Percentiles rank a stretch among this genome's conserved stretches.
These are phyloP conservation scores for Thermothelomyces thermophilus DNA, from an alignment of 2,329 filamentous ascomycete genomes.

Conservation along the genomic window DNA sequence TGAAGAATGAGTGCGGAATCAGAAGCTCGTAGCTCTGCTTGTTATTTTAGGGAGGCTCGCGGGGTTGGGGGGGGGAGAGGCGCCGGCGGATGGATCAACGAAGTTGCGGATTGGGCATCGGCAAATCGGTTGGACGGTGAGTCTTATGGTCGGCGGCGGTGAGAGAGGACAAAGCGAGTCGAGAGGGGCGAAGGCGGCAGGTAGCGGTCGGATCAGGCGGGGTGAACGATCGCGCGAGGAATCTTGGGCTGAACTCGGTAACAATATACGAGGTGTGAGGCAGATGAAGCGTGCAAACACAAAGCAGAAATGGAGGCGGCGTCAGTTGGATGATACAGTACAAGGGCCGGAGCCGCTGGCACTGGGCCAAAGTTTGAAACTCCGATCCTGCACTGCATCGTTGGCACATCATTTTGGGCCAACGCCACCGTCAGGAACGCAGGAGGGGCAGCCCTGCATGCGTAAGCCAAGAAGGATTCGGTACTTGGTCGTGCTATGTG, in stretches of 20 bases:
- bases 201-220: background rate
- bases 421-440: background rate
- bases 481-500: background rate
- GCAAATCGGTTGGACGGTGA: background rate
- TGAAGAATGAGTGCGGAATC: no score
- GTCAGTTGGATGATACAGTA: conserved; percentile 1
- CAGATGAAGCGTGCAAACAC: background rate
- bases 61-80: no score
- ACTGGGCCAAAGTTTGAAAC: background rate
- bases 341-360: background rate
- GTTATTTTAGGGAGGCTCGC: no score
- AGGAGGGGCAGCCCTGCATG: background rate
- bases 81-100: background rate
- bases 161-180: background rate
- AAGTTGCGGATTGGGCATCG: background rate
- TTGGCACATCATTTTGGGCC: background rate
- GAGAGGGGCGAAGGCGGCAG: background rate
- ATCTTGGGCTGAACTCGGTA: background rate
- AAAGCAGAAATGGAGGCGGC: background rate
- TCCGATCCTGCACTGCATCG: background rate
- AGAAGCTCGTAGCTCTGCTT: no score
- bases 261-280: background rate
- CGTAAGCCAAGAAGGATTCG: conserved; percentile 7
- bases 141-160: background rate
- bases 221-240: background rate